phyloP scores from a whole-genome alignment of 768 basidiomycete genomes.

The Leucogyrophana mollusca region DNA sequence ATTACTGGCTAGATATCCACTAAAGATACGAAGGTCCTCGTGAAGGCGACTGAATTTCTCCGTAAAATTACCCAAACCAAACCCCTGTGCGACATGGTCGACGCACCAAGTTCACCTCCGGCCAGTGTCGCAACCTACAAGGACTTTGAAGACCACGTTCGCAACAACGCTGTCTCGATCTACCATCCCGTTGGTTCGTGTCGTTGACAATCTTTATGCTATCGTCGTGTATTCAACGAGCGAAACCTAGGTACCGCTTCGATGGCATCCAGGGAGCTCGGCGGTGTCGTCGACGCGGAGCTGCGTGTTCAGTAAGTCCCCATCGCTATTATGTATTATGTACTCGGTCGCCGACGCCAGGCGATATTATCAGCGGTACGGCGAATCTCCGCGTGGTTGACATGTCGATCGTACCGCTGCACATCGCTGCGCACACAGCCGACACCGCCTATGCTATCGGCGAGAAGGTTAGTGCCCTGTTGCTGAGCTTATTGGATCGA shows the following conservation, averaged over 20 bases:
- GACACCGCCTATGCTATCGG: background rate
- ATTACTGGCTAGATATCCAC: constrained; percentile 25
- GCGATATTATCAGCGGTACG: background rate
- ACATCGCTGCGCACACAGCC: constrained; percentile 25
- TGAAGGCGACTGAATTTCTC: constrained; percentile 4
- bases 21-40: constrained; percentile 7
- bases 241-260: constrained; percentile 27
- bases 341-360: too few relatives aligned
- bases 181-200: constrained; percentile 26
- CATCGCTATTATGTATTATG: background rate
- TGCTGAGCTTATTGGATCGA: background rate
- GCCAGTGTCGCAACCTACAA: constrained; percentile 15
- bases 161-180: constrained; percentile 24
- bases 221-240: too few relatives aligned
- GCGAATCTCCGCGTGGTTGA: constrained; percentile 27
- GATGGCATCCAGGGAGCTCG: constrained; percentile 39
- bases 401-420: constrained; percentile 39
- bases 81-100: background rate
- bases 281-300: constrained; percentile 33
- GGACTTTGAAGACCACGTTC: constrained; percentile 22
- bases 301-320: constrained; percentile 26
- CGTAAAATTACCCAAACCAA: background rate
- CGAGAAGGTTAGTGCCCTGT: background rate
- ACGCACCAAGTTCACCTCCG: constrained; percentile 18
- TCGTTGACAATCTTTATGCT: too few relatives aligned